Evolutionary conservation across 495 filamentous ascomycete species (phyloP).

Genomic region (Ramalina intermedia): DNA sequence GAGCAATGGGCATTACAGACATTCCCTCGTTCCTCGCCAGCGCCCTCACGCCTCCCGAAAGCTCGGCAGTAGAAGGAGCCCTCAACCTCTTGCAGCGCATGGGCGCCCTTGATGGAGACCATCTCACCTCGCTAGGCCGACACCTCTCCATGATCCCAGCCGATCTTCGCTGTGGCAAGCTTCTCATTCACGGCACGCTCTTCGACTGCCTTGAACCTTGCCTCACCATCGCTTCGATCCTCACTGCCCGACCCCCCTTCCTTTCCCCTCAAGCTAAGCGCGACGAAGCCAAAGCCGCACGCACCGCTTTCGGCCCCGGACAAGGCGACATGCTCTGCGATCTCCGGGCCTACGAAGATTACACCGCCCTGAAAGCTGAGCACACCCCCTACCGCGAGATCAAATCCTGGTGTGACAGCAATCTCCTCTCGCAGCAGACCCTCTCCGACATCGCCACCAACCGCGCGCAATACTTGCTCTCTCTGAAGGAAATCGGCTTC

Average conservation of each 20-base stretch:
- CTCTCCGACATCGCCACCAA: constrained; percentile 80
- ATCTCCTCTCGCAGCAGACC: constrained; percentile 73
- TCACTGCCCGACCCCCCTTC: constrained; percentile 77
- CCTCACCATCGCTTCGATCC: constrained; percentile 78
- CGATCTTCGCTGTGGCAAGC: constrained; percentile 81
- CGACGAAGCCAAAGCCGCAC: constrained; percentile 66
- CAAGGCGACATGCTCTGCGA: constrained; percentile 85
- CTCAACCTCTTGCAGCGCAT: constrained; percentile 64
- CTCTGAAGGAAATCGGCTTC: constrained; percentile 76
- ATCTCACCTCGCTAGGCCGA: constrained; percentile 76
- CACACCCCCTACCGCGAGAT: constrained; percentile 45
- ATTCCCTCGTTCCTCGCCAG: constrained; percentile 67
- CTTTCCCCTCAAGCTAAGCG: constrained; percentile 65
- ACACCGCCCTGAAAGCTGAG: constrained; percentile 44
- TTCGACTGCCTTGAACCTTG: constrained; percentile 83
- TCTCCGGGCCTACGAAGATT: constrained; percentile 67
- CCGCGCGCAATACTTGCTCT: constrained; percentile 67
- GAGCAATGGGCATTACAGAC: constrained; percentile 82
- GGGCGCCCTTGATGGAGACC: constrained; percentile 71
- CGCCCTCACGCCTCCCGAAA: constrained; percentile 77
- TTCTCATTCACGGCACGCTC: constrained; percentile 84
- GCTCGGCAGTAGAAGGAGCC: constrained; percentile 70
- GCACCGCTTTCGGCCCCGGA: constrained; percentile 52
- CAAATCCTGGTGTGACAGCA: constrained; percentile 68
- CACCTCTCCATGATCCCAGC: constrained; percentile 91